Evolutionary conservation across 179 eudicot genomes (phyloP).

Genomic region (Drosera spatulata): DNA sequence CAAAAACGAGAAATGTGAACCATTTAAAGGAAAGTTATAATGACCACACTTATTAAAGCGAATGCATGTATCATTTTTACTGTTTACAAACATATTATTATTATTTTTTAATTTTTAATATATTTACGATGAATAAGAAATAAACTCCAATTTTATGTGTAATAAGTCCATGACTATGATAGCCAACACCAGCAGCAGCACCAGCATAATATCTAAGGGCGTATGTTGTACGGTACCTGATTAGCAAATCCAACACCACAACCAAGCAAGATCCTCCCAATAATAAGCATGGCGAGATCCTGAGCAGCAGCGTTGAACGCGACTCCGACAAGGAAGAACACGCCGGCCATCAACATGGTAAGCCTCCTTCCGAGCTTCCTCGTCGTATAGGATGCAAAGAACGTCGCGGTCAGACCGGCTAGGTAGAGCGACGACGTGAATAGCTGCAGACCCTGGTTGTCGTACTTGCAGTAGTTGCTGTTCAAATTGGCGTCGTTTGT

Average conservation of each 20-base stretch:
- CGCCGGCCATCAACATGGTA: constrained; percentile 88
- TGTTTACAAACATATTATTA: no score
- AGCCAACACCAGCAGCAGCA: no score
- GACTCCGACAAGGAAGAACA: constrained; percentile 63
- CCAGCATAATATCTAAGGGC: no score
- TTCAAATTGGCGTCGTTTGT: constrained; percentile 7
- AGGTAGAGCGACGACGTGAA: constrained; percentile 83
- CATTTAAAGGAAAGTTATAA: no score
- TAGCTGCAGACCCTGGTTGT: constrained; percentile 68
- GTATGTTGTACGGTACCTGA: constrained; percentile 18
- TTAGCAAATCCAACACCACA: constrained; percentile 94
- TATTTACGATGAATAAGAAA: no score
- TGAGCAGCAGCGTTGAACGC: constrained; percentile 60
- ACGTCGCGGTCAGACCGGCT: constrained; percentile 67
- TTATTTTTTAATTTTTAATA: no score
- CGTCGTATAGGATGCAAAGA: constrained; percentile 80
- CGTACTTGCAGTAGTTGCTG: constrained; percentile 80
- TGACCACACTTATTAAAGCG: no score
- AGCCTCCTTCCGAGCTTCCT: constrained; percentile 50
- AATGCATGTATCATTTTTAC: no score
- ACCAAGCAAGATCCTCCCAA: constrained; percentile 83
- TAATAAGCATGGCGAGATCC: constrained; percentile 74
- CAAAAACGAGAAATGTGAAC: no score
- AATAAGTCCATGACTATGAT: no score
- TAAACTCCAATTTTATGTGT: no score